A percentile compares a stretch with the other conserved stretches of the same genome.
These are phyloP conservation scores for Penicillium mononematosum DNA, from an alignment of 495 filamentous ascomycete genomes.

Conservation along the genomic window DNA sequence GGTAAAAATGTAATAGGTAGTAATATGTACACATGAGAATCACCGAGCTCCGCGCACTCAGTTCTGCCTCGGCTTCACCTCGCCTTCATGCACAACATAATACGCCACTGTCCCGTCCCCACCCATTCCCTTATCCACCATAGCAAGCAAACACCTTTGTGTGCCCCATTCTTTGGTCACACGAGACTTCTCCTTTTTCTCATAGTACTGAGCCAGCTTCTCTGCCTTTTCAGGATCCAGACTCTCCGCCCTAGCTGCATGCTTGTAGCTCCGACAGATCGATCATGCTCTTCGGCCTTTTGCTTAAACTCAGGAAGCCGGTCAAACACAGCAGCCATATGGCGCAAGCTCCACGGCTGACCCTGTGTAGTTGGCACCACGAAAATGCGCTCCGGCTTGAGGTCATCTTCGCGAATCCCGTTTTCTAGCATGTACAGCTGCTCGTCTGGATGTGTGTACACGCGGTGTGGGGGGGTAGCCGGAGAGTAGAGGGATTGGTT, in stretches of 20 bases:
- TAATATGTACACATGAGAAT: slow-evolving; percentile 8
- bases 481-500: slow-evolving; percentile 62
- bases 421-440: slow-evolving; percentile 73
- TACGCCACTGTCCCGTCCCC: slow-evolving; percentile 93
- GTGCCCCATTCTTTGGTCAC: slow-evolving; percentile 41
- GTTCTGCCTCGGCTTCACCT: slow-evolving; percentile 95
- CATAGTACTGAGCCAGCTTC: slow-evolving; percentile 39
- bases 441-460: slow-evolving; percentile 93
- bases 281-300: slow-evolving; percentile 30
- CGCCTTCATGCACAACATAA: slow-evolving; percentile 91
- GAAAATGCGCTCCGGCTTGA: slow-evolving; percentile 69
- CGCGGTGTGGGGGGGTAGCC: slow-evolving; percentile 83
- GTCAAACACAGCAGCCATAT: slow-evolving; percentile 81
- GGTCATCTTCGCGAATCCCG: slow-evolving; percentile 46
- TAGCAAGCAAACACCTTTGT: slow-evolving; percentile 80
- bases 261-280: slow-evolving; percentile 1
- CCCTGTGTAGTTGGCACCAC: slow-evolving; percentile 79
- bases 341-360: slow-evolving; percentile 77
- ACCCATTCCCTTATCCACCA: slow-evolving; percentile 57
- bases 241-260: not conserved
- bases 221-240: slow-evolving; percentile 28
- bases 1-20: not conserved
- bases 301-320: slow-evolving; percentile 45
- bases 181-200: slow-evolving; percentile 34
- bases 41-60: slow-evolving; percentile 36